Evolutionary conservation across 2,329 filamentous ascomycete genomes (phyloP).

Genomic region (Pleomassaria siparia): DNA sequence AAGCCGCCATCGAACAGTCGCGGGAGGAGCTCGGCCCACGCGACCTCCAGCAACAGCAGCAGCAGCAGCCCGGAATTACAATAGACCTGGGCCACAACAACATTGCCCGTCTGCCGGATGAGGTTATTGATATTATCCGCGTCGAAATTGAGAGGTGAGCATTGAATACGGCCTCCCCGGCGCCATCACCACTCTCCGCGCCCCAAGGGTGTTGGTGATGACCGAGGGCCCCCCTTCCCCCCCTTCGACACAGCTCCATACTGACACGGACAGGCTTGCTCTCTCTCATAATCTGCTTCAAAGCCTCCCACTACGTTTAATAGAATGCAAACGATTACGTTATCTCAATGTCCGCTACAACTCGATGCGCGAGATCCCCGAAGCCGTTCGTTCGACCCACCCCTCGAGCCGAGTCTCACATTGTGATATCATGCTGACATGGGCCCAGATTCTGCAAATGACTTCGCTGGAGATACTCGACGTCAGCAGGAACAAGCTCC

Average conservation of each 20-base stretch:
- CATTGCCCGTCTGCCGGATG: conserved; percentile 70
- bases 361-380: conserved; percentile 67
- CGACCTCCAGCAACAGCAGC: conserved; percentile 56
- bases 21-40: conserved; percentile 63
- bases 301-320: conserved; percentile 69
- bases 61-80: conserved; percentile 68
- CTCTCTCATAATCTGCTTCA: conserved; percentile 78
- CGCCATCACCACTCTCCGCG: not conserved
- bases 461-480: conserved; percentile 89
- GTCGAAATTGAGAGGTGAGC: conserved; percentile 69
- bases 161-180: not conserved
- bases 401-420: not conserved
- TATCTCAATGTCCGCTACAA: conserved; percentile 83
- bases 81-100: conserved; percentile 76
- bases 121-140: conserved; percentile 74
- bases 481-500: conserved; percentile 84
- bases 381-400: conserved; percentile 54
- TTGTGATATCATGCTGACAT: conserved; percentile 10
- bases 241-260: conserved; percentile 3
- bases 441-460: conserved; percentile 76
- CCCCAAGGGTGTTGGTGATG: conserved; percentile 2
- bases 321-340: conserved; percentile 74
- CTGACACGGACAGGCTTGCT: conserved; percentile 61
- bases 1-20: conserved; percentile 68
- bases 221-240: not conserved